Conservation (phyloP, 306 rosid species). For the Cicer yamashitae region DNA sequence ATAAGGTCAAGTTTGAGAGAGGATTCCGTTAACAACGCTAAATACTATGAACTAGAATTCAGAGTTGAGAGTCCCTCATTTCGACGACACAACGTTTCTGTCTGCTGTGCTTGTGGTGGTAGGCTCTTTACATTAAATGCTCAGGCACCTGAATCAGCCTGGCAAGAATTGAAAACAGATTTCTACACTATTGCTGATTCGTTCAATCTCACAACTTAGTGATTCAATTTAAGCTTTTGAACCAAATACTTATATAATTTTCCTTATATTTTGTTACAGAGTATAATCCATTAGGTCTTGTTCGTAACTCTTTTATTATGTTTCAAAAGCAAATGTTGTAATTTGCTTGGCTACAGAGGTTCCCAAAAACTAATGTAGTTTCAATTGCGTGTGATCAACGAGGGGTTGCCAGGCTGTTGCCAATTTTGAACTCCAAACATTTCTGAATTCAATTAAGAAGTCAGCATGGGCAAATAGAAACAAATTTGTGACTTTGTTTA, state of each 20-base stretch:
- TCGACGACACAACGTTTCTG: conserved; percentile 72
- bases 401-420: not conserved
- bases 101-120: conserved; percentile 73
- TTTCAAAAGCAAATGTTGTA: conserved; percentile 9
- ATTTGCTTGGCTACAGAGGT: conserved; percentile 26
- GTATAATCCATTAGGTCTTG: not conserved
- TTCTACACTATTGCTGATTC: conserved; percentile 72
- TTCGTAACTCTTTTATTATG: not conserved
- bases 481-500: conserved; percentile 9
- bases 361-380: not conserved
- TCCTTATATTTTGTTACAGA: no score
- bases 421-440: conserved; percentile 15
- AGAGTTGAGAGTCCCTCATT: conserved; percentile 72
- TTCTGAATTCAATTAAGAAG: conserved; percentile 1
- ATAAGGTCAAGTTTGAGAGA: conserved; percentile 66
- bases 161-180: conserved; percentile 65
- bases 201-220: conserved; percentile 60
- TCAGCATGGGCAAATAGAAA: conserved; percentile 18
- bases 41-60: conserved; percentile 82
- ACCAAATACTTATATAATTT: not conserved
- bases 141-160: conserved; percentile 84
- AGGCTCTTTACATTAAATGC: conserved; percentile 80
- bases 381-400: not conserved
- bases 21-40: conserved; percentile 53
- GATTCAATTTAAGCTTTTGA: not conserved